A percentile compares a stretch with the other conserved stretches of the same genome.
Conservation (phyloP, 192 early-diverging fungal genomes). For the Backusella tuberculispora region DNA sequence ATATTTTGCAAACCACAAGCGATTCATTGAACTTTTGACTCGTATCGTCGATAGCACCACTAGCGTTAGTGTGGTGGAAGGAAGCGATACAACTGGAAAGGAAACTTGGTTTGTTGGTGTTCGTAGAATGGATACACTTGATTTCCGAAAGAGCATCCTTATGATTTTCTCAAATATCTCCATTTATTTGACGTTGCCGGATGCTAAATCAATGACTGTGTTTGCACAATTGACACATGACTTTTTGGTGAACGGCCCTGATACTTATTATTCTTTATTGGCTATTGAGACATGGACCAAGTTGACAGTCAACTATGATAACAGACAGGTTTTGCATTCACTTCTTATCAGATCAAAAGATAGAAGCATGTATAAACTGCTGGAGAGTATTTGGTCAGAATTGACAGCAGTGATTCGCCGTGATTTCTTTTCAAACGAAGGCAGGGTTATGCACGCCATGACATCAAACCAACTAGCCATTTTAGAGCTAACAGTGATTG, state of each 20-base stretch:
- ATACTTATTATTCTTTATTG: slow-evolving; percentile 62
- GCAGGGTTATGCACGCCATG: slow-evolving; percentile 43
- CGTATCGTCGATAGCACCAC: slow-evolving; percentile 27
- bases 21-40: slow-evolving; percentile 47
- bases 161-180: slow-evolving; percentile 69
- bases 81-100: neutral
- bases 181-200: slow-evolving; percentile 48
- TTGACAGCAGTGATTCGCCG: slow-evolving; percentile 36
- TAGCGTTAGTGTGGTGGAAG: slow-evolving; percentile 18
- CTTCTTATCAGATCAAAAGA: slow-evolving; percentile 32
- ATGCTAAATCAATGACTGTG: slow-evolving; percentile 40
- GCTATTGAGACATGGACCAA: slow-evolving; percentile 68
- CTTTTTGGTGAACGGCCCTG: slow-evolving; percentile 55
- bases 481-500: slow-evolving; percentile 57
- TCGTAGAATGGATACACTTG: slow-evolving; percentile 53
- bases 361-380: slow-evolving; percentile 31
- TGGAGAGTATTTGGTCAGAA: slow-evolving; percentile 42
- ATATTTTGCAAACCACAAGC: slow-evolving; percentile 50
- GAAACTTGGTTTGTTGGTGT: slow-evolving; percentile 41
- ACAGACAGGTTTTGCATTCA: slow-evolving; percentile 50
- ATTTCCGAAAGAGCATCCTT: slow-evolving; percentile 66
- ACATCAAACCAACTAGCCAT: slow-evolving; percentile 50
- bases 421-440: slow-evolving; percentile 37
- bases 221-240: slow-evolving; percentile 53
- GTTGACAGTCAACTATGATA: slow-evolving; percentile 60